Base-by-base conservation (phyloP, 768 basidiomycete species). In the Trametes punicea region DNA sequence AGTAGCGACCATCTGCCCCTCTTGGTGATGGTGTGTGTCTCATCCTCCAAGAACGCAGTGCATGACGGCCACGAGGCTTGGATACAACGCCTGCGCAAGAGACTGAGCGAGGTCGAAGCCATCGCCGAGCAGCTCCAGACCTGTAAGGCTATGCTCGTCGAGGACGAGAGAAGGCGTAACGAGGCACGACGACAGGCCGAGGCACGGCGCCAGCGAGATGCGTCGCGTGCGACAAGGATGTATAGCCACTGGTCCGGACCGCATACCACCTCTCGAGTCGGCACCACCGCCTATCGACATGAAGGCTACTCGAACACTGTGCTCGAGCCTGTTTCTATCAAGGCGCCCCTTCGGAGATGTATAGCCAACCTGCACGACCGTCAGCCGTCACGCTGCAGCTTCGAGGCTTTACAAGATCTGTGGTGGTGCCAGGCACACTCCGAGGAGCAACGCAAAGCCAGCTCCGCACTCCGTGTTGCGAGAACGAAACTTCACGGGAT, bases 61-160 rank as follows among this genome's bases (percentile, higher is more conserved):
- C 25, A 54, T 27, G 34, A 29, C 33, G 34, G 52, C n/a, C 52
- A 54, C 34, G 44, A 46, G 36, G 52, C 33, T n/a, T 54, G 52
- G 52, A 54, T 54, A 18, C 15, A 18, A 15, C n/a, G 44, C 6
- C 34, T 38, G 18, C 42, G 36, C 25, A 39, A 38, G 52, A 46
- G 30, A 36, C 34, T 27, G 5, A 13, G 44, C 16, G 44, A 46
- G n/a, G 52, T 54, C n/a, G 9, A 20, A 21, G 42, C 25, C 25
- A 29, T 54, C 44, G 44, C 18, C 16, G 26, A 36, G 33, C 52
- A 54, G 44, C 34, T 54, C 10, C 34, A 34, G 16, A 9, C 10
- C 5, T 46, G 52, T 44, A 46, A 46, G 31, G 26, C n/a, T 34
- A 26, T 1, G 30, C 41, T 51, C 18, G 4, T 38, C 21, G 30